These are phyloP conservation scores for Lyophyllum decastes DNA, from an alignment of 768 basidiomycete species.

Conservation along the genomic window DNA sequence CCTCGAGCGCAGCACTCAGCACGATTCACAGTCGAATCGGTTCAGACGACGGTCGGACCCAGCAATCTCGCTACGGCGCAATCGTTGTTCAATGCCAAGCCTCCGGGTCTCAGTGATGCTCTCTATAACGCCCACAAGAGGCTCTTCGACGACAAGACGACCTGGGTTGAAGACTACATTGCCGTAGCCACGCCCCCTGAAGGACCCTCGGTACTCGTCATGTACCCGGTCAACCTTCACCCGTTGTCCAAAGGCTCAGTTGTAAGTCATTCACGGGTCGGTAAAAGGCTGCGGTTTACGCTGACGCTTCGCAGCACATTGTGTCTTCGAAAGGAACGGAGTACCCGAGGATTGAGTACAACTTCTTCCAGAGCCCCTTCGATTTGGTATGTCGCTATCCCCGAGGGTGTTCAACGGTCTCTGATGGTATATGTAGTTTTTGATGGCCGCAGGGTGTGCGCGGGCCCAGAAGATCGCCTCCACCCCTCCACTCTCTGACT, in stretches of 20 bases:
- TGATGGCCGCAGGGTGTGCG: not conserved
- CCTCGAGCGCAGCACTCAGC: no score
- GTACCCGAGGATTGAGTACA: not conserved
- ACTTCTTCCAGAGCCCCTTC: not conserved
- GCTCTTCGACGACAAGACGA: not conserved
- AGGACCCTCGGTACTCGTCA: not conserved
- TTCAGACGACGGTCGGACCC: not conserved
- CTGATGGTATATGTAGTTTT: not conserved
- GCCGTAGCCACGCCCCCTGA: not conserved
- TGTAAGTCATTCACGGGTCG: not conserved
- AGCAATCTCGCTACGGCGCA: not conserved
- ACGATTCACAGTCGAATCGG: not conserved
- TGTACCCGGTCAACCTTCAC: not conserved
- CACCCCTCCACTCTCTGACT: not conserved
- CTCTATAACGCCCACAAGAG: not conserved
- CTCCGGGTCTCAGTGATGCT: not conserved
- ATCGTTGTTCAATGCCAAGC: not conserved
- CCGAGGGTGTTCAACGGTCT: not conserved
- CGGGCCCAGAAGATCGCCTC: not conserved
- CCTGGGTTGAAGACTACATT: conserved; percentile 1
- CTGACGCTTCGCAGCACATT: not conserved
- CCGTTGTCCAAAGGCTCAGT: not conserved
- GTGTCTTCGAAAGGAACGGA: not conserved
- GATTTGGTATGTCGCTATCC: not conserved
- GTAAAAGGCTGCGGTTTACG: not conserved